A percentile compares a stretch with the other conserved stretches of the same genome.
These are phyloP conservation scores for Cadophora malorum DNA, from an alignment of 2,329 filamentous ascomycete genomes.

Conservation along the genomic window DNA sequence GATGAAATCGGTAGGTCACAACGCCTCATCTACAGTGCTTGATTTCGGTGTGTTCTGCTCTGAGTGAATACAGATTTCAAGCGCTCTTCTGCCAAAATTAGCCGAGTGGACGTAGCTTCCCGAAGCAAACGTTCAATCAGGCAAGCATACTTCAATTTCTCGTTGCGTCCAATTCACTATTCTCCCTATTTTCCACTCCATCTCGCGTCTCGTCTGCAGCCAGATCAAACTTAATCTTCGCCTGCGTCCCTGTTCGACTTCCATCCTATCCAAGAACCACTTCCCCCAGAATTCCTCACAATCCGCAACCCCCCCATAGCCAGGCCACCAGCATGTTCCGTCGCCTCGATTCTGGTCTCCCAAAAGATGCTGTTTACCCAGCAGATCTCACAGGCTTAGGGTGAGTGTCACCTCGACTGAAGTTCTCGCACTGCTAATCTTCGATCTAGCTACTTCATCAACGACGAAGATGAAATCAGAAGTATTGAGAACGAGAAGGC, in stretches of 20 bases:
- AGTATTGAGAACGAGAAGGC: constrained; percentile 69
- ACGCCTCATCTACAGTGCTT: too few relatives aligned
- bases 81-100: neutral
- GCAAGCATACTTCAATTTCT: neutral
- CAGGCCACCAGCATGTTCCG: constrained; percentile 69
- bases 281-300: neutral
- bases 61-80: neutral
- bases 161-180: neutral
- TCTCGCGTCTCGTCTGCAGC: neutral
- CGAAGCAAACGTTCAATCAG: constrained; percentile 9
- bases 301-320: neutral
- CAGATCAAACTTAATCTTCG: neutral
- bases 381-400: constrained; percentile 73
- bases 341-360: constrained; percentile 70
- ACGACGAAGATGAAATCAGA: constrained; percentile 75
- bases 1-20: too few relatives aligned
- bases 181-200: neutral
- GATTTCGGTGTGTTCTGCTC: too few relatives aligned
- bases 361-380: constrained; percentile 72
- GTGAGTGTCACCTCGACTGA: constrained; percentile 54
- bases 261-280: neutral
- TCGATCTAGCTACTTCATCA: constrained; percentile 74
- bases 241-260: neutral
- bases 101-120: neutral
- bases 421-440: neutral